Evolutionary conservation across 352 stramenopile genomes (phyloP).

Genomic region (Aphanomyces stellatus): DNA sequence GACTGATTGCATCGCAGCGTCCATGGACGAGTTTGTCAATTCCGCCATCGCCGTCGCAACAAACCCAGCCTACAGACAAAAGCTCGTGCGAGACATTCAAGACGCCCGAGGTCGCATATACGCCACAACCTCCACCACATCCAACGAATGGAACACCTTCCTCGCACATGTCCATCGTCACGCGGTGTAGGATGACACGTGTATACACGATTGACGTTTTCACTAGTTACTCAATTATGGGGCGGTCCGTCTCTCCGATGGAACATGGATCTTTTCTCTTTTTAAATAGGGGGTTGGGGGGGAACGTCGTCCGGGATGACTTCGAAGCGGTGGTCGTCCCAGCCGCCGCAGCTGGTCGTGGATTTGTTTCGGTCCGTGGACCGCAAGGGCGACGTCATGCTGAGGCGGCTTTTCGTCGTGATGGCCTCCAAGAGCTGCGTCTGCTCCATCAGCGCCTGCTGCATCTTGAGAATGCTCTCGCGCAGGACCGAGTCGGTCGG

Average conservation of each 20-base stretch:
- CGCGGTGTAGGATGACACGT: too few species aligned
- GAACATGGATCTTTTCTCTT: background rate
- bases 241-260: too few species aligned
- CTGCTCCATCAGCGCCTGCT: constrained; percentile 13
- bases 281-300: background rate
- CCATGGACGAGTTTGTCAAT: constrained; percentile 34
- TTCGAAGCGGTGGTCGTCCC: background rate
- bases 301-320: background rate
- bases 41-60: constrained; percentile 29
- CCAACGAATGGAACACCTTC: constrained; percentile 34
- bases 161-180: constrained; percentile 21
- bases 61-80: constrained; percentile 18
- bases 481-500: background rate
- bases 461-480: constrained; percentile 10
- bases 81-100: constrained; percentile 13
- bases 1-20: constrained; percentile 30
- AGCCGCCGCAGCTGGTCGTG: background rate
- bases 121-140: constrained; percentile 21
- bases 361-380: background rate
- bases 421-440: background rate
- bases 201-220: too few species aligned
- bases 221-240: too few species aligned
- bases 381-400: background rate
- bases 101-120: constrained; percentile 22
- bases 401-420: background rate